Evolutionary conservation across 768 basidiomycete species (phyloP).

Genomic region (Boletus vinaceobasis): DNA sequence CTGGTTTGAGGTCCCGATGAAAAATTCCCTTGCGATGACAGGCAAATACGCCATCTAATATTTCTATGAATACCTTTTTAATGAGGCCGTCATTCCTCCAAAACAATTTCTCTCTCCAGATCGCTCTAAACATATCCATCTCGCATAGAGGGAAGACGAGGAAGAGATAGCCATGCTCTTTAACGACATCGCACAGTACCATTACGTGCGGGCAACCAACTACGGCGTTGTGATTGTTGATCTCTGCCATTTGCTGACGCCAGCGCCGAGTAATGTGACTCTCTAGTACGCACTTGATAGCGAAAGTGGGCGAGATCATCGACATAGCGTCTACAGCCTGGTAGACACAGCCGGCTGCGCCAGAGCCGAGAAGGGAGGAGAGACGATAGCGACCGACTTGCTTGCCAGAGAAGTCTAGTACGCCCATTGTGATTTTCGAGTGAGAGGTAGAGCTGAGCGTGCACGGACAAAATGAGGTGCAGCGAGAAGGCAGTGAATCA

Average conservation of each 20-base stretch:
- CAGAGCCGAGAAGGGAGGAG: slow-evolving; percentile 61
- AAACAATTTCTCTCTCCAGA: slow-evolving; percentile 50
- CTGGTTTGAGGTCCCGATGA: slow-evolving; percentile 88
- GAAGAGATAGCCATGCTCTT: slow-evolving; percentile 58
- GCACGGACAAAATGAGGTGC: background rate
- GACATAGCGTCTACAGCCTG: slow-evolving; percentile 55
- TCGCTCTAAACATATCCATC: slow-evolving; percentile 62
- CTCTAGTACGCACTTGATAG: slow-evolving; percentile 72
- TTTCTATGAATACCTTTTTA: slow-evolving; percentile 64
- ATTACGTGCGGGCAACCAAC: slow-evolving; percentile 53
- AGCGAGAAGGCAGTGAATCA: background rate
- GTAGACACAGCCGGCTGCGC: slow-evolving; percentile 78
- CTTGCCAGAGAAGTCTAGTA: slow-evolving; percentile 47
- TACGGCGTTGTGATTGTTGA: slow-evolving; percentile 49
- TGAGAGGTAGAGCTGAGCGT: background rate
- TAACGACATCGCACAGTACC: slow-evolving; percentile 58
- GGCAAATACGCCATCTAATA: slow-evolving; percentile 73
- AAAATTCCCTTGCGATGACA: slow-evolving; percentile 70
- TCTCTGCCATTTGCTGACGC: slow-evolving; percentile 65
- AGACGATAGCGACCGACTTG: slow-evolving; percentile 61
- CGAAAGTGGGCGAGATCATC: slow-evolving; percentile 43
- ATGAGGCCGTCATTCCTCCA: slow-evolving; percentile 58
- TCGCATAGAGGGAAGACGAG: slow-evolving; percentile 59
- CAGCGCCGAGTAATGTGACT: slow-evolving; percentile 48
- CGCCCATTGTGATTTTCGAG: background rate